Evolutionary conservation across 164 flowering plant genomes (phyloP), one percentile per base, ranked within the genome.

Genomic region (Berberis vulgaris): DNA sequence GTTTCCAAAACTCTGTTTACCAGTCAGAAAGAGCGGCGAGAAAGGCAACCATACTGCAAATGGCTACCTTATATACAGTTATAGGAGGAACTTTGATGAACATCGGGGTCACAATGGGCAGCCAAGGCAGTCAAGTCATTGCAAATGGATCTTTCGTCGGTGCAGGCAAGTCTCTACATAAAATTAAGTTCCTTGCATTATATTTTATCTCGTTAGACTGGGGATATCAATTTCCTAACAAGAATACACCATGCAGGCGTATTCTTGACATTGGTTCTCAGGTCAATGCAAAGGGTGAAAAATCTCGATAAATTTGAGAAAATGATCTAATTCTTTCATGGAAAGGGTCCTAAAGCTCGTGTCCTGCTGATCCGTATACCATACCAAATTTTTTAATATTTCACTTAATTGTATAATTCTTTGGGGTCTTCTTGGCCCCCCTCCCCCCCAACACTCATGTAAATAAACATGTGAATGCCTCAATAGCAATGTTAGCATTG

Each of bases 11-110:
- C 26, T 26, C 54, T 52, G n/a, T 68, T 54, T 60, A 38, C 45
- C 82, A 90, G 97, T 88, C 97, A 1, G 96, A 91, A 76, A 83
- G 96, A 80, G 91, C 96, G 3, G 98, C 96, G 59, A 74, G 80
- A 45, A 94, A 87, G 75, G 96, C 98, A 46, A 79, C 81, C 4
- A 67, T 84, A 71, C 73, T 90, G 62, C 98, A 93, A 68, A 87
- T 88, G 94, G 98, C 92, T 42, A 88, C 95, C 26, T 84, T 88
- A 65, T 84, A 93, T 69, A 86, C 98, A 44, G 92, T 93, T 61
- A 10, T 83, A 13, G 88, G 96, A 62, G 96, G 97, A 6, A 87
- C 89, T 38, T 69, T 93, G 55, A 69, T 90, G 2, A 93, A 88
- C 67, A 74, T 90, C 43, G 96, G 96, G 10, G 76, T 93, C 70